Percentiles rank a stretch among this genome's conserved stretches.
These are phyloP conservation scores for Fusarium sp. DNA, from an alignment of 2,329 filamentous ascomycete genomes.

Conservation along the genomic window DNA sequence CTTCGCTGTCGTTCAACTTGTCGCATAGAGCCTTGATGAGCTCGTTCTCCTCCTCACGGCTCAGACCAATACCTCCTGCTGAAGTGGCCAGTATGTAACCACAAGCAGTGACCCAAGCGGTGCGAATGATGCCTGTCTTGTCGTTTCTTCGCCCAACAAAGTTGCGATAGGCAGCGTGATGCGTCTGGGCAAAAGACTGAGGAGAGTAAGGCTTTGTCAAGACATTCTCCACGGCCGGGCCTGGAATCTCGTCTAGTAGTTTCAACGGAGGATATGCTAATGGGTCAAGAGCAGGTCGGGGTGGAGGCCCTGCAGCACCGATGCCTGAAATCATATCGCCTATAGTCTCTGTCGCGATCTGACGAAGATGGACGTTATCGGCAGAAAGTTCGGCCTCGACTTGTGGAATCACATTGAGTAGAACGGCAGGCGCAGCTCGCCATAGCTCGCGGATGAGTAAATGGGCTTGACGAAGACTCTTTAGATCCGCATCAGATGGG, in stretches of 20 bases:
- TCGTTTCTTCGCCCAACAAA: slow-evolving; percentile 89
- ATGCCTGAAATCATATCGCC: slow-evolving; percentile 96
- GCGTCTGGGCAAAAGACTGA: slow-evolving; percentile 87
- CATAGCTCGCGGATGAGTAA: slow-evolving; percentile 90
- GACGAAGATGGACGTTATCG: slow-evolving; percentile 86
- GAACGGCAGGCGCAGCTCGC: slow-evolving; percentile 87
- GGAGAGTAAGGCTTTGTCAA: slow-evolving; percentile 86
- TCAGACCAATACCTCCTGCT: slow-evolving; percentile 88
- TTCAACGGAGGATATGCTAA: slow-evolving; percentile 84
- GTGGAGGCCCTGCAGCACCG: slow-evolving; percentile 87
- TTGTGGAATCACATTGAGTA: slow-evolving; percentile 94
- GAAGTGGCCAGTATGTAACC: slow-evolving; percentile 92
- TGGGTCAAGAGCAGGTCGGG: slow-evolving; percentile 78
- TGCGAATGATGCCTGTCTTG: slow-evolving; percentile 83
- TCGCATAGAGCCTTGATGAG: slow-evolving; percentile 80
- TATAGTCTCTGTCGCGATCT: slow-evolving; percentile 91
- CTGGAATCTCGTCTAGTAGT: slow-evolving; percentile 64
- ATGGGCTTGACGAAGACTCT: slow-evolving; percentile 90
- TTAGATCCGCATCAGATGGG: slow-evolving; percentile 84
- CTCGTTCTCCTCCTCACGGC: slow-evolving; percentile 80
- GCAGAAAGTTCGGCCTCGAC: slow-evolving; percentile 91
- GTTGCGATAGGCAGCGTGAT: slow-evolving; percentile 80
- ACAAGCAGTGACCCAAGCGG: slow-evolving; percentile 85
- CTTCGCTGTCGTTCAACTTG: slow-evolving; percentile 87
- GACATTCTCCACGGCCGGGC: slow-evolving; percentile 65